These are phyloP conservation scores for Penicillium silybi DNA, from an alignment of 495 filamentous ascomycete genomes.

Conservation along the genomic window DNA sequence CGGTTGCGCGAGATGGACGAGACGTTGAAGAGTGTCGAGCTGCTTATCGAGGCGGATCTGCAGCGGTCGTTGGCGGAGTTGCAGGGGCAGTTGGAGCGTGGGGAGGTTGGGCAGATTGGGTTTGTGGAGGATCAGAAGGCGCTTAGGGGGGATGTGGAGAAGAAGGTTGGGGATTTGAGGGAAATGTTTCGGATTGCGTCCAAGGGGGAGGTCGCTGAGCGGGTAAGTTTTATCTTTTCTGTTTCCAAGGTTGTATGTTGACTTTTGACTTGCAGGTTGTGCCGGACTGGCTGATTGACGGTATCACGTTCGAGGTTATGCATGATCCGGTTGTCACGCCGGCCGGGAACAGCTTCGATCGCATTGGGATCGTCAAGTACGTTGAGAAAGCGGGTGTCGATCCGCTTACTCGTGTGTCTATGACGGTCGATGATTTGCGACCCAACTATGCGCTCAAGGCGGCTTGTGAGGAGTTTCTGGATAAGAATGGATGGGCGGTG, in stretches of 20 bases:
- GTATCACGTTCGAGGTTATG: slow-evolving; percentile 90
- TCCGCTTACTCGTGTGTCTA: slow-evolving; percentile 75
- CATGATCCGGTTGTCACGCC: slow-evolving; percentile 88
- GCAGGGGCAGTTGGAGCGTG: slow-evolving; percentile 36
- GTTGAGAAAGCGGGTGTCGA: slow-evolving; percentile 70
- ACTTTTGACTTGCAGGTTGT: slow-evolving; percentile 49
- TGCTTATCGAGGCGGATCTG: slow-evolving; percentile 48
- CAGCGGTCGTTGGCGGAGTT: slow-evolving; percentile 51
- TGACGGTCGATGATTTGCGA: slow-evolving; percentile 67
- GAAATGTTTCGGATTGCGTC: slow-evolving; percentile 47
- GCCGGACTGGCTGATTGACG: slow-evolving; percentile 84
- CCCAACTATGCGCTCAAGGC: slow-evolving; percentile 80
- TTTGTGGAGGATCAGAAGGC: slow-evolving; percentile 37
- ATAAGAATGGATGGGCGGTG: slow-evolving; percentile 88
- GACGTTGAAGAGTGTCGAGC: slow-evolving; percentile 46
- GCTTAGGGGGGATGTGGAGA: slow-evolving; percentile 46
- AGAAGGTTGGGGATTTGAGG: slow-evolving; percentile 46
- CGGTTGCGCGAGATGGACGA: slow-evolving; percentile 46
- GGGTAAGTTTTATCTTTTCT: slow-evolving; percentile 37
- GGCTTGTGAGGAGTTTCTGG: slow-evolving; percentile 79
- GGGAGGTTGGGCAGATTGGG: slow-evolving; percentile 46
- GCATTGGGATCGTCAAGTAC: slow-evolving; percentile 82
- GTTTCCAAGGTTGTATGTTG: background rate
- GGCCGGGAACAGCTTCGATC: slow-evolving; percentile 84
- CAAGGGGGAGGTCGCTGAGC: slow-evolving; percentile 56